Base-by-base conservation (phyloP, 169 alveolate species). In the Cryptosporidium andersoni region DNA sequence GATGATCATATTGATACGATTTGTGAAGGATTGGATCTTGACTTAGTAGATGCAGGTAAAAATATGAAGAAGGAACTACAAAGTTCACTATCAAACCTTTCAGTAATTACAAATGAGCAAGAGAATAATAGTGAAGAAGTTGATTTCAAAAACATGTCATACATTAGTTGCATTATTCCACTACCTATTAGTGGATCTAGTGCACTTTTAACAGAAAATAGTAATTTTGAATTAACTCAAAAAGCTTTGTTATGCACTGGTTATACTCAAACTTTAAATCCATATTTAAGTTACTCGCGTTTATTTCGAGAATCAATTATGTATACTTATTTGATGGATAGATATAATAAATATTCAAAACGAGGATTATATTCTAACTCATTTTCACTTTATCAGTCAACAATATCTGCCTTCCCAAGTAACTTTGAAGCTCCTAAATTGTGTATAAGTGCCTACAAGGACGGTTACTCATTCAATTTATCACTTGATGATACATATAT, bases 231-330 rank as follows among this genome's bases (percentile, higher is more conserved):
- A 25, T 25, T 25, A 25, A 25, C 25, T 25, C 25, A 25, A 25
- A 25, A 25, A 25, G 25, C 25, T 25, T 25, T 25, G 25, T 25
- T 25, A 25, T 25, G 25, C 25, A 74, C 60, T 55, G 85, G 85
- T 9, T 11, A 43, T 2, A 51, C 60, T 42, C 14, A 55, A 42
- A 74, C 85, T 7, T 40, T 74, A 48, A 74, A 74, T 58, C 85
- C 85, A 45, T 74, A 74, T 47, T 68, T 58, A 40, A 25, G 40
- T n/a, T 58, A 47, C 55, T 74, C 85, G 40, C 85, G 85, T n/a
- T 74, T 68, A 43, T 74, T 74, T 58, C 40, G 85, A 11, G 85
- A 74, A 39, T 74, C 85, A 11, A 74, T 74, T 37, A 74, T 74
- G 85, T 42, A 58, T 16, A 53, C 55, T 60, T 45, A 36, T 8